Evolutionary conservation across 257 asterid genomes (phyloP), one percentile per base, ranked within the genome.

Genomic region (Solanum virginianum): DNA sequence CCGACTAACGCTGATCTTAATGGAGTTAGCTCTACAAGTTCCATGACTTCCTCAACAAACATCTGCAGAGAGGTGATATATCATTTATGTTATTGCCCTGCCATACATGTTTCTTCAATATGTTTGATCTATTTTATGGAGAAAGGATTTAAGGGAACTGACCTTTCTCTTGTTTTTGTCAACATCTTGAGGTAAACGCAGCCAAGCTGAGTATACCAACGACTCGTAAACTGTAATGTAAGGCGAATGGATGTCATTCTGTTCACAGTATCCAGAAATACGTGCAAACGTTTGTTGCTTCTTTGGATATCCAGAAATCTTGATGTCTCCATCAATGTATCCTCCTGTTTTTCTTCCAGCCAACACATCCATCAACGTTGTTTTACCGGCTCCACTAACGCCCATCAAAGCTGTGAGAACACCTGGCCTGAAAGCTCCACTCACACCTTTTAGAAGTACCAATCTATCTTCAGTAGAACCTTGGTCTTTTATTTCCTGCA

Each of bases 331-430:
- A 17, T 92, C 87, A 43, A 90, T 89, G 55, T 93, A 89, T 18
- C 95, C 97, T 36, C 94, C 94, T 0, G 94, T 93, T 88, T 93
- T 93, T 45, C 97, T 88, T 39, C 95, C 97, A 7, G 95, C 94
- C 80, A 93, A 84, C 14, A 93, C 95, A 29, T 93, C 97, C 97
- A 93, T 90, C 32, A 93, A 92, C 13, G 95, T 93, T 0, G 97
- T 93, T 89, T 93, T 93, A 3, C 97, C 97, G 0, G 97, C 97
- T 26, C 97, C 97, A 63, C 94, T 93, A 15, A 93, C 93, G 6
- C 97, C 97, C 95, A 93, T 92, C 66, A 93, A 79, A 80, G 97
- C 94, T 15, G 95, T 89, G 29, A 93, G 91, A 84, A 92, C 83
- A 5, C 95, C 95, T 0, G 95, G 97, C 88, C 90, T 91, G 71